phyloP scores from a whole-genome alignment of 2,329 filamentous ascomycete genomes.

The Verticillium longisporum region DNA sequence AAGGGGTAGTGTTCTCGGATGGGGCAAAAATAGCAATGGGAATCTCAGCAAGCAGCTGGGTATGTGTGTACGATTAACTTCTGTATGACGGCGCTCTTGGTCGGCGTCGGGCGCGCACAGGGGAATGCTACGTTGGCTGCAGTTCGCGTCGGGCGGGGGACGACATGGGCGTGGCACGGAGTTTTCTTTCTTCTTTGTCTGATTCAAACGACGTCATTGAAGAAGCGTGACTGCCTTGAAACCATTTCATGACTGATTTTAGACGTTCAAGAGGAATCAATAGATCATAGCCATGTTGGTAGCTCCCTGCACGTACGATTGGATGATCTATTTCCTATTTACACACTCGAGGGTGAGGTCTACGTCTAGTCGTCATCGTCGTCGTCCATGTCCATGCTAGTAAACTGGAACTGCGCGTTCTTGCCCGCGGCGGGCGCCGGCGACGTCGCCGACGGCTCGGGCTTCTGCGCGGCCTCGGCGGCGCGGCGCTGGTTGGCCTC shows the following conservation, averaged over 20 bases:
- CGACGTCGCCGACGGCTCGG: conserved; percentile 26
- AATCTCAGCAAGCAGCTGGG: background rate
- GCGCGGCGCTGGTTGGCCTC: conserved; percentile 24
- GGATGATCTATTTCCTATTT: background rate
- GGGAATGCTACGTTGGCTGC: background rate
- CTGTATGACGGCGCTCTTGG: background rate
- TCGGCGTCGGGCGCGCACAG: background rate
- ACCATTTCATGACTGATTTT: background rate
- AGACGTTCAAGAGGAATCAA: background rate
- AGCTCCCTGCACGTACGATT: too few species aligned
- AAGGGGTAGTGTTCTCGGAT: background rate
- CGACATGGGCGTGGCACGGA: background rate
- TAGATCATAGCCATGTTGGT: background rate
- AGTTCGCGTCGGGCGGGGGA: background rate
- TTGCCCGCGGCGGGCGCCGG: conserved; percentile 20
- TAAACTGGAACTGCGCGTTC: conserved; percentile 51
- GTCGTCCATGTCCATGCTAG: conserved; percentile 45
- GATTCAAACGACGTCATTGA: background rate
- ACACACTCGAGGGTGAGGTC: too few species aligned
- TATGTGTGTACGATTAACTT: background rate
- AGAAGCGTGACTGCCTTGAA: background rate
- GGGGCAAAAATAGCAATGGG: background rate
- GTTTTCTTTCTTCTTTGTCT: too few species aligned
- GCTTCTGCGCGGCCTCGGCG: conserved; percentile 34
- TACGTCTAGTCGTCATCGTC: conserved; percentile 30